Evolutionary conservation across 306 rosid species (phyloP).

Genomic region (Oxytropis ochrocephala): DNA sequence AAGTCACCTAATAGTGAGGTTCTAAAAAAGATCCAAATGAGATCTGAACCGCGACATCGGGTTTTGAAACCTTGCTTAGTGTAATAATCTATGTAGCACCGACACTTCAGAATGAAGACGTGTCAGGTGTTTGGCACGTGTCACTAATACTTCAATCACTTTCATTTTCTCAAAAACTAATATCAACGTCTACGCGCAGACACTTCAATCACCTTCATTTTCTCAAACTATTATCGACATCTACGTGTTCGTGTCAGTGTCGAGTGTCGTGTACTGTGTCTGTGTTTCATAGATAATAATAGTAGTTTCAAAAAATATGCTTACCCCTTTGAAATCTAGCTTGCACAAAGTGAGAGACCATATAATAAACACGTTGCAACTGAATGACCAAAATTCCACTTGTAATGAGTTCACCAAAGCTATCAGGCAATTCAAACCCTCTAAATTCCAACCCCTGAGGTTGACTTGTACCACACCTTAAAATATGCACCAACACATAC

Average conservation of each 20-base stretch:
- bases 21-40: not conserved
- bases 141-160: too few relatives aligned
- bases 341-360: conserved; percentile 65
- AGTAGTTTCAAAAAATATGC: conserved; percentile 12
- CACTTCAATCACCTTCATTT: too few relatives aligned
- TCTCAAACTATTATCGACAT: too few relatives aligned
- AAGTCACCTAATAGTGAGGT: not conserved
- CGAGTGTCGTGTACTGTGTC: too few relatives aligned
- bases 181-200: too few relatives aligned
- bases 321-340: conserved; percentile 75
- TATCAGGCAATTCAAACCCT: conserved; percentile 87
- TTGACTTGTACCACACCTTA: conserved; percentile 39
- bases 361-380: conserved; percentile 50
- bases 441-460: conserved; percentile 61
- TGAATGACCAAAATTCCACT: conserved; percentile 59
- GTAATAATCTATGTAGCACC: too few relatives aligned
- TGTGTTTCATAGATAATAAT: not conserved
- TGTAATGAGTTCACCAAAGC: conserved; percentile 64
- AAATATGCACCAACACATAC: conserved; percentile 60
- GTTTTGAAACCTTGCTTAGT: too few relatives aligned
- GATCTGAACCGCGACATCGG: too few relatives aligned
- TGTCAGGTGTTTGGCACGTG: too few relatives aligned
- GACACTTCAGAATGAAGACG: too few relatives aligned
- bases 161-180: too few relatives aligned
- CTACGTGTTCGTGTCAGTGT: too few relatives aligned